phyloP scores from a whole-genome alignment of 1,284 basidiomycete genomes.

The Hemileia vastatrix region DNA sequence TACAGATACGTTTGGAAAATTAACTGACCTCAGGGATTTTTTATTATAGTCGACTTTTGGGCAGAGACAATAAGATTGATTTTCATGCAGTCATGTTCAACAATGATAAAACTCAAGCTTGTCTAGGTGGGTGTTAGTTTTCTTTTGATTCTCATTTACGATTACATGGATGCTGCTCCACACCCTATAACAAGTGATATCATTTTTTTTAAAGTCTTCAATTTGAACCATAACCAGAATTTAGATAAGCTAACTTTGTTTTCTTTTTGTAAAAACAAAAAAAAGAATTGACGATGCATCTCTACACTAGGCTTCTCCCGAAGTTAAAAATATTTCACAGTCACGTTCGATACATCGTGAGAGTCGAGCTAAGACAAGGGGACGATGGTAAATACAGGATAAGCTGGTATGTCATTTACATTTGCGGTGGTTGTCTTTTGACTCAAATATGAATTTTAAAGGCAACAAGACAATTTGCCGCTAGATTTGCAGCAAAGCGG shows the following conservation, averaged over 20 bases:
- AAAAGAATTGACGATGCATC: background rate
- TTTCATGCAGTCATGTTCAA: slow-evolving; percentile 15
- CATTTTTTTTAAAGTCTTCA: background rate
- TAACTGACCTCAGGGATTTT: background rate
- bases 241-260: no score
- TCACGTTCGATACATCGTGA: background rate
- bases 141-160: background rate
- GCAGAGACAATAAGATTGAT: background rate
- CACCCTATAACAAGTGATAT: background rate
- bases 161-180: background rate
- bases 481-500: slow-evolving; percentile 7
- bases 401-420: background rate
- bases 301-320: background rate
- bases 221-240: no score
- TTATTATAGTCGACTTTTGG: slow-evolving; percentile 1
- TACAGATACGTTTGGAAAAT: no score
- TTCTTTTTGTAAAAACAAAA: background rate
- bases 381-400: slow-evolving; percentile 15
- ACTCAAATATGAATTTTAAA: background rate
- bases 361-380: slow-evolving; percentile 7
- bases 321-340: background rate
- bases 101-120: slow-evolving; percentile 13
- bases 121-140: background rate
- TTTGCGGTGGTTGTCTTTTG: background rate
- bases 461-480: slow-evolving; percentile 20